Evolutionary conservation across 73 alveolate species (phyloP).

Genomic region (Effrenium voratum): DNA sequence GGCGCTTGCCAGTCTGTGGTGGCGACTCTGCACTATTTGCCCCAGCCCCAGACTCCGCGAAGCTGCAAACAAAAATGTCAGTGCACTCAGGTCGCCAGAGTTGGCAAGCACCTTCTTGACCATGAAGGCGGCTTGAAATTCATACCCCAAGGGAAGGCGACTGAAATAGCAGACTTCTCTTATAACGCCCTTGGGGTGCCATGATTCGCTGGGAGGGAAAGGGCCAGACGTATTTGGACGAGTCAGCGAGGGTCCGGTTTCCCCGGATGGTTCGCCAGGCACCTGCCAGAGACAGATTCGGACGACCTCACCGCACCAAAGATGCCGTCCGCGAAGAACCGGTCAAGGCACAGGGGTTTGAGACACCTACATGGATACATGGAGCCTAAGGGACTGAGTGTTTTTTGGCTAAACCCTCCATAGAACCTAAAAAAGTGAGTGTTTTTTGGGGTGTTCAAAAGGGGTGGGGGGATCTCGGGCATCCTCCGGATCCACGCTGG

Average conservation of each 20-base stretch:
- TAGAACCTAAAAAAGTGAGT: too few relatives aligned
- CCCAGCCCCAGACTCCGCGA: background rate
- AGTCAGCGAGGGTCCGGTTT: too few relatives aligned
- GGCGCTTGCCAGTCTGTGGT: slow-evolving; percentile 48
- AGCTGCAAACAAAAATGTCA: too few relatives aligned
- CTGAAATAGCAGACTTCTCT: too few relatives aligned
- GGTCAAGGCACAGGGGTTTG: slow-evolving; percentile 11
- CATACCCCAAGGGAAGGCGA: too few relatives aligned
- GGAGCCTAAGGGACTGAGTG: too few relatives aligned
- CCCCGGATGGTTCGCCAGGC: slow-evolving; percentile 10
- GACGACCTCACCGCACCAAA: slow-evolving; percentile 16
- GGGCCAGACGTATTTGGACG: too few relatives aligned
- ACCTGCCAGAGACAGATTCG: slow-evolving; percentile 35
- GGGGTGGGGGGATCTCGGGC: background rate
- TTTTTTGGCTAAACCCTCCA: background rate
- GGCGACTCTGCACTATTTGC: slow-evolving; percentile 69
- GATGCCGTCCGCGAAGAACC: slow-evolving; percentile 30
- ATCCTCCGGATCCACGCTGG: background rate
- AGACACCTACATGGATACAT: too few relatives aligned
- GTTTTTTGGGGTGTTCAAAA: background rate
- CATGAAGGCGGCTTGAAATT: slow-evolving; percentile 10
- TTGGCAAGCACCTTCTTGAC: slow-evolving; percentile 57
- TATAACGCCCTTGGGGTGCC: too few relatives aligned
- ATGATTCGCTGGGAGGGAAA: too few relatives aligned
- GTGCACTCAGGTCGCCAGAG: slow-evolving; percentile 73